Evolutionary conservation across 305 asterid genomes (phyloP).

Genomic region (Fraxinus sp.): DNA sequence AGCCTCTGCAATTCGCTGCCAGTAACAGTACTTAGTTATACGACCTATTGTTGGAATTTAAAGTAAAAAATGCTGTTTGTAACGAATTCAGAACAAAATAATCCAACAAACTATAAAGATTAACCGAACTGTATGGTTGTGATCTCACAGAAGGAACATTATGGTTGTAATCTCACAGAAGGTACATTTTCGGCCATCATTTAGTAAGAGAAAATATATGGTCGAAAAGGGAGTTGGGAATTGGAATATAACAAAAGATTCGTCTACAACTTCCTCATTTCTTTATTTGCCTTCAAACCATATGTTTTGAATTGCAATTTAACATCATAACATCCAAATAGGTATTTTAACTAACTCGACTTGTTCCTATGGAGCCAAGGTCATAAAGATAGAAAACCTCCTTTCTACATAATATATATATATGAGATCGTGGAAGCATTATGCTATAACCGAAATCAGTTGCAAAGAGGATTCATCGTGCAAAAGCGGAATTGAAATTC

Average conservation of each 20-base stretch:
- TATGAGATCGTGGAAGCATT: neutral
- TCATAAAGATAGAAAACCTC: neutral
- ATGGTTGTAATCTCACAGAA: neutral
- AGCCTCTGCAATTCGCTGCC: constrained; percentile 91
- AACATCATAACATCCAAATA: neutral
- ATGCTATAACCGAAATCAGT: neutral
- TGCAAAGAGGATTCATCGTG: constrained; percentile 2
- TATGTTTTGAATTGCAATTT: neutral
- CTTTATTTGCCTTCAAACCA: constrained; percentile 4
- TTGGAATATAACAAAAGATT: neutral
- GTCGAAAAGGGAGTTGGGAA: neutral
- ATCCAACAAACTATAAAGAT: neutral
- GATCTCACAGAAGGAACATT: neutral
- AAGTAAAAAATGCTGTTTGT: constrained; percentile 21
- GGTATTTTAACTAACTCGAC: neutral
- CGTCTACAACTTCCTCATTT: constrained; percentile 1
- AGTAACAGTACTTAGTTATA: constrained; percentile 45
- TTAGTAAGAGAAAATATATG: neutral
- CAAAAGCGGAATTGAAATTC: neutral
- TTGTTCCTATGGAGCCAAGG: neutral
- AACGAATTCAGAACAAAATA: neutral
- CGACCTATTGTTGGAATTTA: constrained; percentile 26
- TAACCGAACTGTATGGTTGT: neutral
- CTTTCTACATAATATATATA: neutral
- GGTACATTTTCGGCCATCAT: neutral